Evolutionary conservation across 2,329 filamentous ascomycete genomes (phyloP).

Genomic region (Penicillium freii): DNA sequence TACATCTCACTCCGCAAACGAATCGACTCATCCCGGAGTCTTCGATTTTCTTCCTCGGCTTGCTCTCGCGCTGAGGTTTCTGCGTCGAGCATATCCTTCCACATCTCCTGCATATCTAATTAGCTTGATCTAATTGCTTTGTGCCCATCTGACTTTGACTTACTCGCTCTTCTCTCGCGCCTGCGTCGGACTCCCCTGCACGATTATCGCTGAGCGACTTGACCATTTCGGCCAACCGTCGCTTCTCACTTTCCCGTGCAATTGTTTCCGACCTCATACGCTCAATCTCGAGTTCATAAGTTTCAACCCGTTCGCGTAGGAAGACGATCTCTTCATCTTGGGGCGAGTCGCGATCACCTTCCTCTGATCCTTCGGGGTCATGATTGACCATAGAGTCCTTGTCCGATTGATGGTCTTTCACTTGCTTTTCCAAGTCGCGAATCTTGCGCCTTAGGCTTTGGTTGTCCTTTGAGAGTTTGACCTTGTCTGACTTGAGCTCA

Average conservation of each 20-base stretch:
- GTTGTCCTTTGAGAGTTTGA: slow-evolving; percentile 86
- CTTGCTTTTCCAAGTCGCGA: slow-evolving; percentile 80
- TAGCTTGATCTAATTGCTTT: background rate
- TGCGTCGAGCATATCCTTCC: slow-evolving; percentile 90
- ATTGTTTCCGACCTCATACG: slow-evolving; percentile 74
- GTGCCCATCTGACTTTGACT: slow-evolving; percentile 32
- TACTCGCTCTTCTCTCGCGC: slow-evolving; percentile 50
- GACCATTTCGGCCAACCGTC: slow-evolving; percentile 79
- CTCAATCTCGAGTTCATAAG: slow-evolving; percentile 80
- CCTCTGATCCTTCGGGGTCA: slow-evolving; percentile 43
- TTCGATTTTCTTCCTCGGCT: slow-evolving; percentile 82
- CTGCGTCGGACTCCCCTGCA: slow-evolving; percentile 49
- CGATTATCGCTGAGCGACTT: slow-evolving; percentile 59
- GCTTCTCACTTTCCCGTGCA: slow-evolving; percentile 77
- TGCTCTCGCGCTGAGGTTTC: slow-evolving; percentile 87
- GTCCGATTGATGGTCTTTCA: slow-evolving; percentile 55
- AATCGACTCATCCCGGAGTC: slow-evolving; percentile 78
- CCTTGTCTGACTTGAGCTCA: slow-evolving; percentile 84
- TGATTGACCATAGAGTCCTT: slow-evolving; percentile 47
- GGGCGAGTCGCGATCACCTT: slow-evolving; percentile 48
- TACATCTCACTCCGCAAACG: slow-evolving; percentile 55
- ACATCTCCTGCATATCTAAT: slow-evolving; percentile 64
- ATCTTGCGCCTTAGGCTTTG: slow-evolving; percentile 76
- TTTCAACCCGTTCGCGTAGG: slow-evolving; percentile 79
- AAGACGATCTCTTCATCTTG: slow-evolving; percentile 85